A percentile compares a stretch with the other conserved stretches of the same genome.
Evolutionary conservation across 345 rosid species (phyloP).

Genomic region (Salix dunnii): DNA sequence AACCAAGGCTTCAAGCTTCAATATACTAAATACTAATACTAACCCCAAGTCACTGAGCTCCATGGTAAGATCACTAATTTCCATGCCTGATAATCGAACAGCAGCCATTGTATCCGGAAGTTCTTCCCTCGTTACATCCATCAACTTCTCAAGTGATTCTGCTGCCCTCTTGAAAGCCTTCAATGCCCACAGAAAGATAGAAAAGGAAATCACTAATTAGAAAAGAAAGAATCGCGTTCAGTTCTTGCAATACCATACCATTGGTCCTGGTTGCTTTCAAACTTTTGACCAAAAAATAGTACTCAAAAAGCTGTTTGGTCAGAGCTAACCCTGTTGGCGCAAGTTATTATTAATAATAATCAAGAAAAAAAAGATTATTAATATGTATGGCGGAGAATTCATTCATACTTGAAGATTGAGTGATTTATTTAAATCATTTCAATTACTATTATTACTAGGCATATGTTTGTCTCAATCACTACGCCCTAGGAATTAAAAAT

Average conservation of each 20-base stretch:
- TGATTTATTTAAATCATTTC: no score
- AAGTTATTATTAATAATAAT: not conserved
- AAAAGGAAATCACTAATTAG: not conserved
- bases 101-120: conserved; percentile 96
- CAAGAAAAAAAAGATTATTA: not conserved
- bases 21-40: conserved; percentile 10
- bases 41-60: conserved; percentile 92
- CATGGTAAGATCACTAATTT: conserved; percentile 85
- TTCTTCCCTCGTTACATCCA: conserved; percentile 86
- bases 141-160: conserved; percentile 74
- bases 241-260: no score
- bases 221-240: no score
- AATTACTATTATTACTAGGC: no score
- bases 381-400: no score
- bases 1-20: no score
- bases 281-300: no score
- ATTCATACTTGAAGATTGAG: no score
- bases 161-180: conserved; percentile 88
- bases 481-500: not conserved
- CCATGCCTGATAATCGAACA: conserved; percentile 84
- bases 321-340: no score
- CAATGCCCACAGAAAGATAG: not conserved
- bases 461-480: no score
- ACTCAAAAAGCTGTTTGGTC: no score
- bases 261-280: no score